phyloP scores from a whole-genome alignment of 768 basidiomycete genomes.

The Tricholoma saponaceum region DNA sequence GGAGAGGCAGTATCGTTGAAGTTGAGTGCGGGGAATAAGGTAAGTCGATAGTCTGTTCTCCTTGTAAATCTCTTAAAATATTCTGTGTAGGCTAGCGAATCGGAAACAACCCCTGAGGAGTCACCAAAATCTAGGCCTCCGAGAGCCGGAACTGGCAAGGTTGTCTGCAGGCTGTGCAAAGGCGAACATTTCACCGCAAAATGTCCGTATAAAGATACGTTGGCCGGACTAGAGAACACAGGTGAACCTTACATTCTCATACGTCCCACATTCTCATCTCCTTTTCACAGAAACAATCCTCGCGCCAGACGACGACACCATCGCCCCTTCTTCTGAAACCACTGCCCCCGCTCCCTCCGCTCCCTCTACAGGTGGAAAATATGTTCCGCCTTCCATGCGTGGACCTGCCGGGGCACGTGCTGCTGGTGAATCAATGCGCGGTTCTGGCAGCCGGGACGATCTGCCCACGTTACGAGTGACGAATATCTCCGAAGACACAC shows the following conservation, averaged over 20 bases:
- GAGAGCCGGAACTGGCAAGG: conserved; percentile 80
- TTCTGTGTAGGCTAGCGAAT: conserved; percentile 49
- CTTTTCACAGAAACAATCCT: conserved; percentile 24
- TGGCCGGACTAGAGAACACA: conserved; percentile 66
- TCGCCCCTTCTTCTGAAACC: conserved; percentile 22
- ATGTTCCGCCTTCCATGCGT: conserved; percentile 93
- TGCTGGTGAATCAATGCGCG: conserved; percentile 76
- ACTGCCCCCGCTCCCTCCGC: conserved; percentile 33
- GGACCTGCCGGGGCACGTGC: conserved; percentile 53
- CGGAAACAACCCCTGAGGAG: conserved; percentile 63
- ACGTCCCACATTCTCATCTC: neutral
- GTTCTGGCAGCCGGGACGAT: conserved; percentile 71
- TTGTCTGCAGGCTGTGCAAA: conserved; percentile 90
- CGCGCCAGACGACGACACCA: conserved; percentile 35
- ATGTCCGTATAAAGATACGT: conserved; percentile 96
- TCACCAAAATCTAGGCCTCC: conserved; percentile 61
- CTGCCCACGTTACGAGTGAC: conserved; percentile 96
- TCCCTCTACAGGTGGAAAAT: conserved; percentile 64
- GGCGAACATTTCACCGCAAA: conserved; percentile 98
- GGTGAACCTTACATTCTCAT: conserved; percentile 34
- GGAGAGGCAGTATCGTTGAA: conserved; percentile 55
- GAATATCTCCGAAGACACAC: conserved; percentile 93
- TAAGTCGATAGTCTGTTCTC: conserved; percentile 17
- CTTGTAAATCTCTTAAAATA: neutral
- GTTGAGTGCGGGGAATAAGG: conserved; percentile 58